These are phyloP conservation scores for Aspergillus pseudoterreus DNA, from an alignment of 2,329 filamentous ascomycete genomes.

Conservation along the genomic window DNA sequence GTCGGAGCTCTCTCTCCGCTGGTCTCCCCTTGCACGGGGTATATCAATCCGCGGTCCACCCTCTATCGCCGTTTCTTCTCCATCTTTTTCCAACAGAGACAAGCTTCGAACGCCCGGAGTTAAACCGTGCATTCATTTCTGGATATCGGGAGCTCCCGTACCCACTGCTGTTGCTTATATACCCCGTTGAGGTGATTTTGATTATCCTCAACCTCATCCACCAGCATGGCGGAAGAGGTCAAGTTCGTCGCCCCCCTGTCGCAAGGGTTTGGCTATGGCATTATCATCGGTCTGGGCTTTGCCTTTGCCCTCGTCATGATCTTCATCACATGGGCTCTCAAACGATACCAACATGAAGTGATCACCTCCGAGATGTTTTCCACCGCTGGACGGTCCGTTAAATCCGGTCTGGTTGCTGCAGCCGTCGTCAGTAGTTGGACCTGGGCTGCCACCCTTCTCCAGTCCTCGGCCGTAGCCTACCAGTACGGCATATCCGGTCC, in stretches of 20 bases:
- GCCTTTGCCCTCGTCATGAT: slow-evolving; percentile 74
- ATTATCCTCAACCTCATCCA: neutral
- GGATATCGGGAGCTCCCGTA: neutral
- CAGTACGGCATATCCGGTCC: slow-evolving; percentile 67
- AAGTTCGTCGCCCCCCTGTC: slow-evolving; percentile 33
- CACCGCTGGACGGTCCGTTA: slow-evolving; percentile 82
- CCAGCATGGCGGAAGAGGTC: slow-evolving; percentile 21
- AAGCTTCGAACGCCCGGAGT: neutral
- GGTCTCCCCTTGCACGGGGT: neutral
- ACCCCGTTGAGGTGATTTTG: neutral
- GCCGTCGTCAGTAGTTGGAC: slow-evolving; percentile 94
- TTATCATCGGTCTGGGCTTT: slow-evolving; percentile 70
- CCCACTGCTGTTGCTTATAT: neutral
- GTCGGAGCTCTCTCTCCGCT: slow-evolving; percentile 12
- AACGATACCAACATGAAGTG: slow-evolving; percentile 65
- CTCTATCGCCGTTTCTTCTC: neutral
- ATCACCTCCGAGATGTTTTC: slow-evolving; percentile 93
- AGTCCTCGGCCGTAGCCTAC: slow-evolving; percentile 79
- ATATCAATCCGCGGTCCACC: slow-evolving; percentile 7
- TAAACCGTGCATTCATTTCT: neutral
- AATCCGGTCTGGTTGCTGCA: slow-evolving; percentile 80
- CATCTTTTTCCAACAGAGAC: neutral
- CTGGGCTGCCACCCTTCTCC: slow-evolving; percentile 80
- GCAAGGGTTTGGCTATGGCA: slow-evolving; percentile 71
- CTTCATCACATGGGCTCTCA: slow-evolving; percentile 66